phyloP scores from a whole-genome alignment of 768 basidiomycete genomes.

The Tulasnella sp. region DNA sequence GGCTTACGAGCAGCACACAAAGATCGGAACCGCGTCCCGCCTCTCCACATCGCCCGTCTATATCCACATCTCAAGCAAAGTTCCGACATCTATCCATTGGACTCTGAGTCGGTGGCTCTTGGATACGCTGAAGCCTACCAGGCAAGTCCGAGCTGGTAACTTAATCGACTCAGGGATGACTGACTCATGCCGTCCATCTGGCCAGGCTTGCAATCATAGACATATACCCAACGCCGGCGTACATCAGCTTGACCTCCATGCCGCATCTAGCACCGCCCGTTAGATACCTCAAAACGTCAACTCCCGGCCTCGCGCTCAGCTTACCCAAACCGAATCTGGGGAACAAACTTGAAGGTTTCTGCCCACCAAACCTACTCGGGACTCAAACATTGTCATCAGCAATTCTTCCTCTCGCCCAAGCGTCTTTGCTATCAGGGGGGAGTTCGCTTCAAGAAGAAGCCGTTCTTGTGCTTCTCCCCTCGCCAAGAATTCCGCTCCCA shows the following conservation, averaged over 20 bases:
- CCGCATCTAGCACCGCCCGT: neutral
- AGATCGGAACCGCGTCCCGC: neutral
- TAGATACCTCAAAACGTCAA: neutral
- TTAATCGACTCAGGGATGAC: neutral
- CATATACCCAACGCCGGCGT: neutral
- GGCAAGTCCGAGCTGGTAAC: neutral
- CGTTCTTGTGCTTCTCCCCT: neutral
- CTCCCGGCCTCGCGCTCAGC: neutral
- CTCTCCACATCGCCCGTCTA: neutral
- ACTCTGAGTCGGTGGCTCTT: neutral
- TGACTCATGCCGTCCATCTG: neutral
- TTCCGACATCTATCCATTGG: neutral
- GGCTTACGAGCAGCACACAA: neutral
- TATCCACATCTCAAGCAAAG: neutral
- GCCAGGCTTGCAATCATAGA: slow-evolving; percentile 2
- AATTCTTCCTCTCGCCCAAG: neutral
- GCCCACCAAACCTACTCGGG: slow-evolving; percentile 3
- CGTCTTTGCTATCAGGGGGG: neutral
- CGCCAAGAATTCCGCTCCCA: neutral
- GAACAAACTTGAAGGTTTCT: neutral
- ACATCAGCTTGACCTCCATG: neutral
- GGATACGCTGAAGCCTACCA: neutral
- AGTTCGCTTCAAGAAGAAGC: neutral
- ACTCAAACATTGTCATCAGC: neutral
- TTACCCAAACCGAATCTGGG: neutral